Percentiles rank a stretch among this genome's conserved stretches.
Conservation (phyloP, 1,139 yeast species). For the Lipomyces yarrowii region DNA sequence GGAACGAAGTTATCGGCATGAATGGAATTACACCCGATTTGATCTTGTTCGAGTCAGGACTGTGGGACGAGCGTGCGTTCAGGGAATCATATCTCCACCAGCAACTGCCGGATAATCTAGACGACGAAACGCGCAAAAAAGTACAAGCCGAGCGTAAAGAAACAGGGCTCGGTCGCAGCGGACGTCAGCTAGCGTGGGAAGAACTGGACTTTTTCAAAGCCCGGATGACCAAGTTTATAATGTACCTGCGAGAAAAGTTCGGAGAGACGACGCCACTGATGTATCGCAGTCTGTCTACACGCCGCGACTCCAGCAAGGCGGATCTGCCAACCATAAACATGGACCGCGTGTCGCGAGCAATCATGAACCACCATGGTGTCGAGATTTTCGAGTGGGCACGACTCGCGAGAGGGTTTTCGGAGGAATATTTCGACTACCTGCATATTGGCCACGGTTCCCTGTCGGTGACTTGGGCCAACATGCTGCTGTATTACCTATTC, state of each 20-base stretch:
- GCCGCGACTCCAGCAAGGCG: slow-evolving; percentile 17
- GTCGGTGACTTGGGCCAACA: slow-evolving; percentile 17
- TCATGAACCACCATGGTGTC: slow-evolving; percentile 15
- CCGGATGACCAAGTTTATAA: slow-evolving; percentile 20
- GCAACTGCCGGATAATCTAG: slow-evolving; percentile 10
- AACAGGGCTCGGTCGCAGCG: slow-evolving; percentile 17
- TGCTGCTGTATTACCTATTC: slow-evolving; percentile 24
- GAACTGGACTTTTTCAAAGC: slow-evolving; percentile 22
- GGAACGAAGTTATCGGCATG: slow-evolving; percentile 9
- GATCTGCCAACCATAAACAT: slow-evolving; percentile 24
- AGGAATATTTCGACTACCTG: slow-evolving; percentile 17
- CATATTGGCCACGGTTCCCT: slow-evolving; percentile 19
- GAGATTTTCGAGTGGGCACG: slow-evolving; percentile 27
- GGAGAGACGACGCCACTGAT: slow-evolving; percentile 24
- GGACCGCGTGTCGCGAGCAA: slow-evolving; percentile 23
- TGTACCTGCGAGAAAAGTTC: slow-evolving; percentile 11
- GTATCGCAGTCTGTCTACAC: slow-evolving; percentile 24
- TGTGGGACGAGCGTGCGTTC: slow-evolving; percentile 24
- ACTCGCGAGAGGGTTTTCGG: slow-evolving; percentile 9
- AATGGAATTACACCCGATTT: slow-evolving; percentile 15
- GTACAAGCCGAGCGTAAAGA: background rate
- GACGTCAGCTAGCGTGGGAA: slow-evolving; percentile 24
- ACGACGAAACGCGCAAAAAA: slow-evolving; percentile 6
- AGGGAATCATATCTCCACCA: slow-evolving; percentile 17
- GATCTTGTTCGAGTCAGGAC: slow-evolving; percentile 12